A percentile compares a stretch with the other conserved stretches of the same genome.
phyloP scores from a whole-genome alignment of 2,329 filamentous ascomycete genomes.

The Rhinocladiella mackenziei region DNA sequence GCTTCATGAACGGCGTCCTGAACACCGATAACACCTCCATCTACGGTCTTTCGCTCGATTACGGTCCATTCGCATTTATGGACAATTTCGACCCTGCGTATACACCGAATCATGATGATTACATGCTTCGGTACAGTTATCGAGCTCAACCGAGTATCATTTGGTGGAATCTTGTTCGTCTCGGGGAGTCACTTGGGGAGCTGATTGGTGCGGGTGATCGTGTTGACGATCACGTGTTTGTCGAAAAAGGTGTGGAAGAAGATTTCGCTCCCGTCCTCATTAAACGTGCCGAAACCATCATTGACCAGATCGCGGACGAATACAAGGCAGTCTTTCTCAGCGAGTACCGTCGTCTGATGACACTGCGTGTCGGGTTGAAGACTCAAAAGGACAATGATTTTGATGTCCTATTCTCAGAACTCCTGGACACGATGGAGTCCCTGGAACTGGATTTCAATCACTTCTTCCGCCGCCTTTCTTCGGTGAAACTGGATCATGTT shows the following conservation, averaged over 20 bases:
- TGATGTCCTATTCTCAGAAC: conserved; percentile 71
- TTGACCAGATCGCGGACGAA: conserved; percentile 75
- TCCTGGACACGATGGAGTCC: conserved; percentile 75
- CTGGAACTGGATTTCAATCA: conserved; percentile 90
- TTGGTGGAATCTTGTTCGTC: conserved; percentile 95
- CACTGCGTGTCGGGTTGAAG: conserved; percentile 70
- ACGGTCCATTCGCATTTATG: conserved; percentile 94
- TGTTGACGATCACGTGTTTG: conserved; percentile 69
- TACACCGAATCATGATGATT: conserved; percentile 95
- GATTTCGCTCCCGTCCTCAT: conserved; percentile 67
- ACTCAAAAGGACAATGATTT: conserved; percentile 70
- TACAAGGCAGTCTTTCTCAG: conserved; percentile 80
- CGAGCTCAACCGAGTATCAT: conserved; percentile 92
- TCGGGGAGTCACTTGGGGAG: conserved; percentile 86
- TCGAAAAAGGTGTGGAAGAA: conserved; percentile 66
- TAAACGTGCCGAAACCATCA: conserved; percentile 75
- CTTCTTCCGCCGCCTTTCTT: conserved; percentile 77
- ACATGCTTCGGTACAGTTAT: conserved; percentile 82
- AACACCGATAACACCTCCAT: conserved; percentile 98
- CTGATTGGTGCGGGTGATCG: conserved; percentile 71
- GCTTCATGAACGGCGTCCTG: conserved; percentile 97
- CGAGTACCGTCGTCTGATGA: conserved; percentile 89
- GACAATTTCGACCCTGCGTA: conserved; percentile 94
- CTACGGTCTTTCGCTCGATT: conserved; percentile 84
- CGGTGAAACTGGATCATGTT: conserved; percentile 59